Conservation (phyloP, 176 grass and related monocot genomes). For the Poa annua region DNA sequence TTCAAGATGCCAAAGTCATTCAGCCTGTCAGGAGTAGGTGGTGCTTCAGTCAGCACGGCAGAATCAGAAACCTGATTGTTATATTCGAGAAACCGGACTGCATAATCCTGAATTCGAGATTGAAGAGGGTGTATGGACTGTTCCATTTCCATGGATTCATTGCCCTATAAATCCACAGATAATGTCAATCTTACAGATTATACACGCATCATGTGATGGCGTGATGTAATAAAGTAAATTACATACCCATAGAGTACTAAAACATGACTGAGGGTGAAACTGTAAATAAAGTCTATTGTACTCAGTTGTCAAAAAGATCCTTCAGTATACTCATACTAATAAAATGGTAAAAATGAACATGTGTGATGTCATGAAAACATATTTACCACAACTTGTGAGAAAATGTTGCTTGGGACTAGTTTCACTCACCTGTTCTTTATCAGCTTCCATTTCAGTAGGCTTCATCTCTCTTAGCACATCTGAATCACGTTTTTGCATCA, state of each 20-base stretch:
- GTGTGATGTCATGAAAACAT: conserved; percentile 1
- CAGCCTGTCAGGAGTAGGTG: conserved; percentile 75
- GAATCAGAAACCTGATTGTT: conserved; percentile 52
- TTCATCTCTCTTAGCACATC: conserved; percentile 34
- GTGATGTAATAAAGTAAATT: conserved; percentile 1
- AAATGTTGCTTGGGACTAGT: conserved; percentile 23
- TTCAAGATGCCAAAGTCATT: conserved; percentile 75
- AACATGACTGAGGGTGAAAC: conserved; percentile 22
- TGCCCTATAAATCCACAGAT: conserved; percentile 44
- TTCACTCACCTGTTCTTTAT: conserved; percentile 48
- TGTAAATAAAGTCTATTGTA: conserved; percentile 1
- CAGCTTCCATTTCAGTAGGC: conserved; percentile 41
- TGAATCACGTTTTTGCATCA: conserved; percentile 40
- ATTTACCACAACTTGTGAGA: not conserved
- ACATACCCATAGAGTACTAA: conserved; percentile 25
- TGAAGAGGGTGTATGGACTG: conserved; percentile 19
- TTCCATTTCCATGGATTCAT: conserved; percentile 26
- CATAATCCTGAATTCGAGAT: conserved; percentile 74
- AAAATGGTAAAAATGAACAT: not conserved
- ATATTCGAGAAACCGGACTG: conserved; percentile 77
- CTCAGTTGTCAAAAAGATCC: not conserved
- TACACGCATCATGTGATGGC: conserved; percentile 16
- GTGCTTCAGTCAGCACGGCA: conserved; percentile 66
- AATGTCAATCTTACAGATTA: conserved; percentile 32
- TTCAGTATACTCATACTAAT: not conserved